These are phyloP conservation scores for Mortierella sp. DNA, from an alignment of 371 early-diverging fungal species.

Conservation along the genomic window DNA sequence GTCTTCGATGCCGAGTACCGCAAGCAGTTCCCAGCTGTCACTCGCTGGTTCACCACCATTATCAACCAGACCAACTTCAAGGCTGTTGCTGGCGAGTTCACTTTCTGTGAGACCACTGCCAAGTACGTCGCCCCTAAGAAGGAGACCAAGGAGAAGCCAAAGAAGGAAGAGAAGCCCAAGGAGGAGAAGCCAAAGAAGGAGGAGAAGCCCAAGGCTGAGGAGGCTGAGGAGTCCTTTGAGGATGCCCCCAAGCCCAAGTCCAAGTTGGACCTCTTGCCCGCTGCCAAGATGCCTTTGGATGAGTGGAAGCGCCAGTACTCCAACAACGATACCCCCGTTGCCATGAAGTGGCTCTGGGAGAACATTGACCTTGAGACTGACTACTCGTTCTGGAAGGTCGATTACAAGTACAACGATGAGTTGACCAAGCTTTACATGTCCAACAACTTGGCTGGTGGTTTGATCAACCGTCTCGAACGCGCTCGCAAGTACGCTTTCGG, in stretches of 20 bases:
- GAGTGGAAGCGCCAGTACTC: constrained; percentile 97
- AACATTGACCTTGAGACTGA: constrained; percentile 84
- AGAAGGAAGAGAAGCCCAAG: constrained; percentile 38
- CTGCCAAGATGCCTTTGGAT: constrained; percentile 84
- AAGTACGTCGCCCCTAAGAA: constrained; percentile 68
- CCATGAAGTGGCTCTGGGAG: constrained; percentile 95
- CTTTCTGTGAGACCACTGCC: constrained; percentile 65
- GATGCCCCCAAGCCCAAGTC: constrained; percentile 91
- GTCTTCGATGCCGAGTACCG: constrained; percentile 77
- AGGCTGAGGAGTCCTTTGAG: constrained; percentile 67
- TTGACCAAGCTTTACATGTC: constrained; percentile 85
- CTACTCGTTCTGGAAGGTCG: constrained; percentile 87
- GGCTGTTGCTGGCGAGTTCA: constrained; percentile 78
- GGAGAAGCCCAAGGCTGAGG: constrained; percentile 57
- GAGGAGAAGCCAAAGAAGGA: constrained; percentile 54
- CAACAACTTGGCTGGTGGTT: constrained; percentile 90
- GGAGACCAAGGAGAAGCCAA: constrained; percentile 58
- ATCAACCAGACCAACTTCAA: constrained; percentile 85
- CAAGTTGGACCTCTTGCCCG: constrained; percentile 89
- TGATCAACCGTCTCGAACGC: constrained; percentile 92
- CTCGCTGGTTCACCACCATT: constrained; percentile 89
- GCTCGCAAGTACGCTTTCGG: constrained; percentile 97
- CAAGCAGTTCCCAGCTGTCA: constrained; percentile 81
- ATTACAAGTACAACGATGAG: constrained; percentile 93
- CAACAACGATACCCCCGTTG: constrained; percentile 92